Base-by-base conservation (phyloP, 768 basidiomycete species). In the Trametes meyenii region DNA sequence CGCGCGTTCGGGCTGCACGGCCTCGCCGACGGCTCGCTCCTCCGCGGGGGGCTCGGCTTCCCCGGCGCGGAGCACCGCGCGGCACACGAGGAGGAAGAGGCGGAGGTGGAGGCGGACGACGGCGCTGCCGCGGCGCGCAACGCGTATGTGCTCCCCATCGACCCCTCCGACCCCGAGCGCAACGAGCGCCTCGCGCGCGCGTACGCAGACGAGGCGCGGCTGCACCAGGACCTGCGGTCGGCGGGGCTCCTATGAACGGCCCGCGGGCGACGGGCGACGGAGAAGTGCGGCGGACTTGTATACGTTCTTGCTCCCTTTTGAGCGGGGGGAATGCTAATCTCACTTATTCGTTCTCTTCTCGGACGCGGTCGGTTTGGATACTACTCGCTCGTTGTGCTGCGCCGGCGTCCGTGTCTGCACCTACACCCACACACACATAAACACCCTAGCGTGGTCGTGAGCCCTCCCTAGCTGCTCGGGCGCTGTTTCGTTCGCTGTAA, bases 181-280 rank as follows among this genome's bases (percentile, higher is more conserved):
- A 77, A 76, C 45, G 77, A 76, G 24, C 72, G 76, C 39, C 65
- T 83, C 36, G 77, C 77, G 46, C 76, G 79, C 45, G 83, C 82
- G 23, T 67, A 84, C 14, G 79, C 73, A 61, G 79, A 79, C 50
- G 88, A 91, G 58, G 79, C 79, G 55, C 78, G 82, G 56, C 72
- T 90, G 62, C 83, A 85, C 60, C 76, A 77, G 3, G 84, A 86
- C 66, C 74, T 91, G 64, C 80, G 87, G 62, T 80, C 77, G 42
- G 88, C 88, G 11, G 89, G 88, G 44, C 75, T 92, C 54, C 66
- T 91, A 38, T 90, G 72, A 71, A 14, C 24, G 26, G 29, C 16
- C 19, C 43, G 14, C 7, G 17, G 29, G 29, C 26, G 17, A 10
- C 26, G 60, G 35, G 39, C 10, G 19, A 23, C 23, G 26, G 21